These are phyloP conservation scores for Naematelia encephala DNA, from an alignment of 768 basidiomycete species.

Conservation along the genomic window DNA sequence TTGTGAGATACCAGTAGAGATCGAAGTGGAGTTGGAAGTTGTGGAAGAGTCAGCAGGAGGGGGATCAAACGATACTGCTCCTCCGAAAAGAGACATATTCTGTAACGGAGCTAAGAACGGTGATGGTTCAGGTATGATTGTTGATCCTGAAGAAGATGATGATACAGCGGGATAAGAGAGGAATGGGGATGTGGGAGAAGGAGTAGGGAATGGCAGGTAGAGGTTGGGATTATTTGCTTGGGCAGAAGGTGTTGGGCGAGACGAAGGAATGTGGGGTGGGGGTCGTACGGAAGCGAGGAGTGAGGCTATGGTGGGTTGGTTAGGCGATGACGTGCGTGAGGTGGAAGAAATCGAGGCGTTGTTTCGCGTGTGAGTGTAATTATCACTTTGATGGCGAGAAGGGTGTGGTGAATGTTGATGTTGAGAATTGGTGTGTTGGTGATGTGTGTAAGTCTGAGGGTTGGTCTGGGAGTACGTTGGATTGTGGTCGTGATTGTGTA, in stretches of 20 bases:
- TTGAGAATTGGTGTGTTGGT: no score
- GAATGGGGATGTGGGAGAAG: constrained; percentile 47
- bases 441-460: no score
- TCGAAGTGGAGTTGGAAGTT: background rate
- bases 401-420: no score
- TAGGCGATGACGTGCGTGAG: background rate
- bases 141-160: constrained; percentile 10
- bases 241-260: constrained; percentile 23
- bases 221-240: constrained; percentile 36
- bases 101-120: constrained; percentile 43
- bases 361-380: no score
- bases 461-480: no score
- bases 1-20: no score
- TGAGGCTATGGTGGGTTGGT: constrained; percentile 14
- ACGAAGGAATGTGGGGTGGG: constrained; percentile 8
- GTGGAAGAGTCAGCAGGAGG: background rate
- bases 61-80: constrained; percentile 22
- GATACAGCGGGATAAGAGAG: constrained; percentile 14
- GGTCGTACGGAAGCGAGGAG: constrained; percentile 16
- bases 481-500: no score
- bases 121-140: constrained; percentile 27
- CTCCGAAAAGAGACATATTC: constrained; percentile 40
- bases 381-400: no score
- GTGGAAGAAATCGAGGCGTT: background rate
- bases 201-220: constrained; percentile 44